Evolutionary conservation across 306 rosid genomes (phyloP), one percentile per base, ranked within the genome.

Genomic region (Begonia fuchsioides): DNA sequence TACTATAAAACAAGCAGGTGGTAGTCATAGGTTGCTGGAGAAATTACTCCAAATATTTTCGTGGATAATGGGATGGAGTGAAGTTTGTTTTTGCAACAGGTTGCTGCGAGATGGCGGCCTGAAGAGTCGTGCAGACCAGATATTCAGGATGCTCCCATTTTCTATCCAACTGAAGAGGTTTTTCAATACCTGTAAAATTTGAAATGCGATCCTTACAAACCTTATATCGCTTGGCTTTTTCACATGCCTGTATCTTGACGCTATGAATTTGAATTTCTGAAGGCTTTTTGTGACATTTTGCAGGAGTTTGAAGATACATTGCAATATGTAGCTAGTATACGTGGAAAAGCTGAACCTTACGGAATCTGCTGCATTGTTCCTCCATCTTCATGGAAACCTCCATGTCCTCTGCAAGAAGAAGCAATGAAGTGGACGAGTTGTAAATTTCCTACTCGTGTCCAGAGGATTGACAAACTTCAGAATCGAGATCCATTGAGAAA

Each of bases 341-440:
- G 94, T 52, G 16, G 57, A 46, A 73, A 60, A 64, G 98, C 94
- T 49, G 96, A 90, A 62, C 79, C 85, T 44, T 82, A 77, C 60
- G 98, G 98, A 68, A 79, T 90, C 59, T 90, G 98, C 60, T 93
- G 95, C 60, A 85, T 90, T 68, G 98, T 90, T 52, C 98, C 98
- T 48, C 98, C 98, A 1, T 48, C 81, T 39, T 90, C 94, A 51
- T 90, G 98, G 98, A 90, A 76, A 62, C 95, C 98, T 48, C 87
- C 94, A 19, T 84, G 94, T 61, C 86, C 87, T 55, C 92, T 90
- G 53, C 82, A 67, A 78, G 81, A 75, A 59, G 79, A 75, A n/a
- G n/a, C n/a, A 56, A 56, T 50, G 15, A 66, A 63, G 49, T 90
- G 98, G 98, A 84, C 73, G 68, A 53, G 67, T 65, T 77, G 94